phyloP scores from a whole-genome alignment of 2,329 filamentous ascomycete genomes.

The Aureobasidium sp. region DNA sequence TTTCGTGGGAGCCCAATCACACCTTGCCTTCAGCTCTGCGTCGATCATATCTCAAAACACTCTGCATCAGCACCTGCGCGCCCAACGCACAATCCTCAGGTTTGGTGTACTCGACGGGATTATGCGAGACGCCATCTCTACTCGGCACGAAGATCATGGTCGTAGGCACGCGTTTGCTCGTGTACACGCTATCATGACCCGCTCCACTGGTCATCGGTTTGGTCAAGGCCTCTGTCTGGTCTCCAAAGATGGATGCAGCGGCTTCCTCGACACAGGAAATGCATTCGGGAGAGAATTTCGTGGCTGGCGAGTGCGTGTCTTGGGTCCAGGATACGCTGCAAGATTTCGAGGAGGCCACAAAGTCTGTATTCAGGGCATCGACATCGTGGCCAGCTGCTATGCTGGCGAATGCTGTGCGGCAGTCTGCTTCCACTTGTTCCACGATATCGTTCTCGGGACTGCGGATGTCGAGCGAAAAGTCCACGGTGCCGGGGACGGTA shows the following conservation, averaged over 20 bases:
- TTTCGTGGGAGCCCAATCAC: not conserved
- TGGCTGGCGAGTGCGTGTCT: conserved; percentile 56
- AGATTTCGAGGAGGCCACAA: conserved; percentile 31
- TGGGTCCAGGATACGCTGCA: conserved; percentile 53
- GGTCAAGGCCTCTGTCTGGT: conserved; percentile 38
- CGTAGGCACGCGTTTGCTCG: conserved; percentile 38
- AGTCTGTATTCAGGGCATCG: conserved; percentile 38
- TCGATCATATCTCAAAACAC: conserved; percentile 44
- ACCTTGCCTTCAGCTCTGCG: conserved; percentile 32
- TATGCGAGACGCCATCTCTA: conserved; percentile 42
- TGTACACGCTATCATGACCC: conserved; percentile 52
- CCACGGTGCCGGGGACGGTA: conserved; percentile 62
- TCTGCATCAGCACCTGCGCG: conserved; percentile 44
- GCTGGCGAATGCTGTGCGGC: conserved; percentile 51
- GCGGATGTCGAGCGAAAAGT: conserved; percentile 63
- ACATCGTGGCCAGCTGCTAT: conserved; percentile 54
- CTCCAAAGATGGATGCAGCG: conserved; percentile 50
- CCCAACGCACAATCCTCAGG: conserved; percentile 42
- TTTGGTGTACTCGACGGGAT: conserved; percentile 40
- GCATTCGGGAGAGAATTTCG: conserved; percentile 61
- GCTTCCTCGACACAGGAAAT: conserved; percentile 57
- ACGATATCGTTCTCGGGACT: conserved; percentile 51
- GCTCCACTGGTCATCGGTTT: conserved; percentile 55
- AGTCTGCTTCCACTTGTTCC: conserved; percentile 48
- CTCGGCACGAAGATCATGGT: conserved; percentile 45